Evolutionary conservation across 2,329 filamentous ascomycete species (phyloP).

Genomic region (Orbilia oligospora): DNA sequence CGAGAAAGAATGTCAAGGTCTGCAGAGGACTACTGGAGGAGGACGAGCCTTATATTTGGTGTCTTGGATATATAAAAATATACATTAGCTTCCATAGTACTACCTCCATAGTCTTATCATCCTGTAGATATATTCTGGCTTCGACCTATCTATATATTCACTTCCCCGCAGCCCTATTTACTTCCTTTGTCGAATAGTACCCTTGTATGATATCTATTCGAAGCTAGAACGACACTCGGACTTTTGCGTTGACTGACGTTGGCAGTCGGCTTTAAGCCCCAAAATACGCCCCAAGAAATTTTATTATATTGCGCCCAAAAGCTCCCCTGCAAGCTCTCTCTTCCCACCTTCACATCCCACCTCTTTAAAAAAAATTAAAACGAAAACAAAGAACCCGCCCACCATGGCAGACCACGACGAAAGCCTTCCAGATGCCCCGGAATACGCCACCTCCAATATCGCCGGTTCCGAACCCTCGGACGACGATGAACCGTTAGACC

Average conservation of each 20-base stretch:
- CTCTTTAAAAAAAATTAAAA: neutral
- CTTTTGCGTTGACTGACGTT: slow-evolving; percentile 20
- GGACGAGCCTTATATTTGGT: slow-evolving; percentile 52
- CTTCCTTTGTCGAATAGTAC: slow-evolving; percentile 8
- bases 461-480: slow-evolving; percentile 42
- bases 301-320: slow-evolving; percentile 42
- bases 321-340: slow-evolving; percentile 18
- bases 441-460: slow-evolving; percentile 50
- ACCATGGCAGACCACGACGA: slow-evolving; percentile 57
- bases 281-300: slow-evolving; percentile 38
- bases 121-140: neutral
- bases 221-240: slow-evolving; percentile 14
- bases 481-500: slow-evolving; percentile 56
- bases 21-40: slow-evolving; percentile 56
- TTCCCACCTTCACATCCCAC: neutral
- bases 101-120: neutral
- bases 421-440: slow-evolving; percentile 57
- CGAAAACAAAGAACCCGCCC: neutral
- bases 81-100: neutral
- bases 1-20: slow-evolving; percentile 57
- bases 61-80: slow-evolving; percentile 50
- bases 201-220: neutral
- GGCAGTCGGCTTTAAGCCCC: slow-evolving; percentile 21
- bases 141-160: slow-evolving; percentile 3
- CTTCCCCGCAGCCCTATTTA: neutral